Conservation (phyloP, 2,329 filamentous ascomycete genomes). For the Fusarium algeriense region DNA sequence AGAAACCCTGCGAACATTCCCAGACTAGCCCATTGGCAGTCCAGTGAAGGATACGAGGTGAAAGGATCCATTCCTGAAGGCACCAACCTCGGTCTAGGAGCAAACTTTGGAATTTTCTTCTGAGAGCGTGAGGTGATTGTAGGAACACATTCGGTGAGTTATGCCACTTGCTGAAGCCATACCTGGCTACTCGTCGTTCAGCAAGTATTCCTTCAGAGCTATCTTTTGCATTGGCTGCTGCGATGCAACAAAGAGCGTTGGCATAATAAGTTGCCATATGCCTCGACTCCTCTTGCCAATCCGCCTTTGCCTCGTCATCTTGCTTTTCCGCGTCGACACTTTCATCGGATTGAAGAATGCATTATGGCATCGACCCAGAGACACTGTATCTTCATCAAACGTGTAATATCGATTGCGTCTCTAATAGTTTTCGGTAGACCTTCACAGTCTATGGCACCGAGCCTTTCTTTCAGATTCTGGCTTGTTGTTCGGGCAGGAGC, state of each 20-base stretch:
- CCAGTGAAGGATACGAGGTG: not conserved
- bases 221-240: not conserved
- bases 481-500: not conserved
- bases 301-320: not conserved
- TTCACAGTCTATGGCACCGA: accelerated
- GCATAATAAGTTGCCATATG: not conserved
- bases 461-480: not conserved
- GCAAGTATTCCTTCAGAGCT: not conserved
- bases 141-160: not conserved
- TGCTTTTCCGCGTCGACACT: not conserved
- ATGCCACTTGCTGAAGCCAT: not conserved
- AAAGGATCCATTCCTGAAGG: not conserved
- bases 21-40: no score
- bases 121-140: accelerated
- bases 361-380: not conserved
- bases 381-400: not conserved
- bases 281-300: not conserved
- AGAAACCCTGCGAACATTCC: no score
- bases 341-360: not conserved
- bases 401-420: not conserved
- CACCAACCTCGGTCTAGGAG: not conserved
- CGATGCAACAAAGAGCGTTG: not conserved
- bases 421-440: not conserved
- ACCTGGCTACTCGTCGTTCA: not conserved
- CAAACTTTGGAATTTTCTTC: accelerated